Percentiles rank a stretch among this genome's conserved stretches.
Conservation (phyloP, 768 basidiomycete genomes). For the Amanita polypyramis region DNA sequence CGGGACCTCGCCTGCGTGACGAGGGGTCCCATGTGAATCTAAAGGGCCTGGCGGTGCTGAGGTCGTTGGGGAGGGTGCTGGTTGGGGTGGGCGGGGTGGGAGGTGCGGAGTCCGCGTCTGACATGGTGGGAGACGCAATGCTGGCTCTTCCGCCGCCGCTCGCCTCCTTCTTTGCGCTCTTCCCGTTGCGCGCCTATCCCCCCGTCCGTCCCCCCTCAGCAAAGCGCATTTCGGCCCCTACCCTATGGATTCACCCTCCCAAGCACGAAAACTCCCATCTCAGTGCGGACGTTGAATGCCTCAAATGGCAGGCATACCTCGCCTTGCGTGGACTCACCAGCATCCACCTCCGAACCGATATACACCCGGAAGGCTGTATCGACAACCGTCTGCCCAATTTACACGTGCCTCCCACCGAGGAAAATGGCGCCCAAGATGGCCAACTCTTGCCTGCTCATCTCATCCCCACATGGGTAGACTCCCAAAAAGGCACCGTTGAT, state of each 20-base stretch:
- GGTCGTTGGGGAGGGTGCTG: conserved; percentile 25
- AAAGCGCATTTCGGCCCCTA: conserved; percentile 21
- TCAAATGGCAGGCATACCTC: conserved; percentile 85
- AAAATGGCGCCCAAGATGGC: conserved; percentile 28
- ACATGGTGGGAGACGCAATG: conserved; percentile 6
- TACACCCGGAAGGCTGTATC: conserved; percentile 58
- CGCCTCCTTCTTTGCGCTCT: conserved; percentile 42
- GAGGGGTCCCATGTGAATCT: conserved; percentile 70
- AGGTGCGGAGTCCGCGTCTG: conserved; percentile 29
- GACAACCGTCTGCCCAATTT: conserved; percentile 63
- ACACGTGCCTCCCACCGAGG: conserved; percentile 34
- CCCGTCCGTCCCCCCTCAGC: conserved; percentile 22
- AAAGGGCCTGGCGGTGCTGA: conserved; percentile 46
- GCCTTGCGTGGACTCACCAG: conserved; percentile 49
- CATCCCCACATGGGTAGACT: conserved; percentile 71
- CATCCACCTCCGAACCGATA: conserved; percentile 55
- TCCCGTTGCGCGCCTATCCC: conserved; percentile 49
- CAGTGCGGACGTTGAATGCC: conserved; percentile 74
- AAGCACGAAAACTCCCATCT: conserved; percentile 24
- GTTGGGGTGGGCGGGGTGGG: conserved; percentile 52
- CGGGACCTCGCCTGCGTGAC: conserved; percentile 48
- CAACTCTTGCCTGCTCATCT: conserved; percentile 52
- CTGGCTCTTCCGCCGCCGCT: conserved; percentile 28
- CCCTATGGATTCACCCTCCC: conserved; percentile 62
- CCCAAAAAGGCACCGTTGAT: conserved; percentile 30